Evolutionary conservation across 169 alveolate genomes (phyloP), one percentile per base, ranked within the genome.

Genomic region (Cryptosporidium parvum): DNA sequence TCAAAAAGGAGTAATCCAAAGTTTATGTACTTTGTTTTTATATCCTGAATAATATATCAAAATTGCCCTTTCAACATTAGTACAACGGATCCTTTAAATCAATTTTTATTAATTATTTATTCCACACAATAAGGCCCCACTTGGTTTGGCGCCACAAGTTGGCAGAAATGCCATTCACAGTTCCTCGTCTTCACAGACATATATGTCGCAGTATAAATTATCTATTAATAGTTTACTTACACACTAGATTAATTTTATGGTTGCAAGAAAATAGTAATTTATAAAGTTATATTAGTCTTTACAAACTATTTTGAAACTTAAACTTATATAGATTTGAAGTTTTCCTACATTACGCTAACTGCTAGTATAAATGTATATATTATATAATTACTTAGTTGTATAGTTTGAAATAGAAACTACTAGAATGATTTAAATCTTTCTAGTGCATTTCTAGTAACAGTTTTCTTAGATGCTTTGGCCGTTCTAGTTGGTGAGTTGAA

Each of bases 111-210:
- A 33, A 9, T 65, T 31, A 33, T 58, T 35, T 21, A 73, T 73
- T 73, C 86, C 86, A 73, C 86, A 73, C 86, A 73, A 14, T 51
- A 23, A 73, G 29, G 68, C 71, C 86, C 86, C 86, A 73, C 86
- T 73, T 69, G 45, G 14, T 26, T 73, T 59, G 86, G 86, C 86
- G 86, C 86, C 86, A 73, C 72, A 33, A 51, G 23, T 29, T 37
- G 48, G 39, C 53, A 53, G 14, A 56, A 37, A 33, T 73, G 33
- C 59, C 70, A 23, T 31, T 39, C 56, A 73, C 52, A 52, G 56
- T 39, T 73, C 86, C 86, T 73, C 86, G 86, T 73, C 86, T 73
- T 73, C 86, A 73, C 68, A 59, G 86, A 73, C 86, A 73, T 73
- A 73, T 73, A 58, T 73, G 86, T 73, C 86, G 86, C 86, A 73